Base-by-base conservation (phyloP, 2,329 filamentous ascomycete genomes). In the Fusarium algeriense region DNA sequence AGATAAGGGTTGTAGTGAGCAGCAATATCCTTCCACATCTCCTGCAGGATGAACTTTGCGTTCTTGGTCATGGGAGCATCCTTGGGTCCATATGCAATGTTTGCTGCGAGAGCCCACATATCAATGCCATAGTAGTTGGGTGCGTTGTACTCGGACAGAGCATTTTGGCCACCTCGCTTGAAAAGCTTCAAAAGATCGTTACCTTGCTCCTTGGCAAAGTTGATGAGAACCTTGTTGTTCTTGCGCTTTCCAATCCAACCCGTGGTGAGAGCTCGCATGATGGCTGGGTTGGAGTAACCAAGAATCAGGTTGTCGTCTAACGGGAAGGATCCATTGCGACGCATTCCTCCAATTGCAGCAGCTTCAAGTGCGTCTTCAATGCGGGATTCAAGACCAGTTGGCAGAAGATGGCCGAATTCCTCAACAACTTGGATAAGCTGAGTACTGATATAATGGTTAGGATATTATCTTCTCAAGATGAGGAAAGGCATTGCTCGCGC, bases 221-320 rank as follows among this genome's bases (percentile, higher is more conserved):
- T 66, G 61, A 78, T 75, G 8, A 83, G 78, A 0, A 75, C 79
- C 23, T 79, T 61, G 68, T 84, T 84, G 23, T 78, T 71, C 20
- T 78, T 76, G 6, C 81, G 80, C 6, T 76, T 58, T 3, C 83
- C 83, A n/a, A 83, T 79, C 81, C 82, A 84, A 13, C 81, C 81
- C 5, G 81, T 79, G 5, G 77, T 77, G 45, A 81, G 77, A 5
- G 79, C 78, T 6, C 83, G 78, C 81, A 84, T 84, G 35, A 83
- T 74, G 3, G 45, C 74, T 3, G 83, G 83, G 67, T 85, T 85
- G 0, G 80, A 80, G 70, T 84, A 84, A 0, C 74, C 81, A 1
- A 82, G 67, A 11, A 78, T 80, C 8, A 65, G 14, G 12, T 65
- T 65, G 10, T 65, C 62, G 2, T 20, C 62, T 14, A 44, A 4